phyloP scores from a whole-genome alignment of 768 basidiomycete species.

The Lactarius deliciosus region DNA sequence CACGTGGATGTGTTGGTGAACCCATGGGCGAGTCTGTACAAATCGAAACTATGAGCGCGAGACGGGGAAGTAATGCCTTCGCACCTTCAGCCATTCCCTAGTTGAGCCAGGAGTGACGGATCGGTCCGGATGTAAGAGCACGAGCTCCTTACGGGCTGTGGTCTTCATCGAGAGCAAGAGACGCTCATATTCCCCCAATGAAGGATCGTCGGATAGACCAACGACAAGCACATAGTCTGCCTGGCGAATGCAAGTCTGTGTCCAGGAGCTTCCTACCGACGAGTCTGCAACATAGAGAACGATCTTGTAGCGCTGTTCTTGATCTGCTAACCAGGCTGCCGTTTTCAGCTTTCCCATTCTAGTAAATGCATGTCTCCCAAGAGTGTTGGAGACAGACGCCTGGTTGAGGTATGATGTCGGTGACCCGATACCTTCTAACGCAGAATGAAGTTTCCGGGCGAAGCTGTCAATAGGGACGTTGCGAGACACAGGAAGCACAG shows the following conservation, averaged over 20 bases:
- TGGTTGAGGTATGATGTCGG: conserved; percentile 92
- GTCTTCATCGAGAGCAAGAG: conserved; percentile 94
- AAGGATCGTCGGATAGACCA: conserved; percentile 90
- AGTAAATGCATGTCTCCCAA: conserved; percentile 94
- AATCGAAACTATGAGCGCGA: conserved; percentile 7
- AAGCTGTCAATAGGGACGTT: conserved; percentile 89
- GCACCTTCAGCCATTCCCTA: conserved; percentile 91
- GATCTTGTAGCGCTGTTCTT: conserved; percentile 89
- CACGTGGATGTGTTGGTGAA: conserved; percentile 94
- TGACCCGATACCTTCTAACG: conserved; percentile 91
- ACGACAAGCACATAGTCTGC: conserved; percentile 94
- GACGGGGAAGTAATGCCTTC: not conserved
- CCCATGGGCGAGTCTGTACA: conserved; percentile 86
- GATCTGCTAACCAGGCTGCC: conserved; percentile 91
- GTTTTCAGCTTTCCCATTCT: conserved; percentile 97
- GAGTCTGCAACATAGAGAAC: conserved; percentile 97
- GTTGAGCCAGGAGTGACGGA: conserved; percentile 89
- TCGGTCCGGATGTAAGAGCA: conserved; percentile 89
- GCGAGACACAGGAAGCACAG: conserved; percentile 83
- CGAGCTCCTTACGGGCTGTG: conserved; percentile 95
- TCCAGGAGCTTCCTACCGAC: conserved; percentile 94
- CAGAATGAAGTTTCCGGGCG: conserved; percentile 81
- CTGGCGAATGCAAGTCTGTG: conserved; percentile 96
- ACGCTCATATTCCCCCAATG: conserved; percentile 91
- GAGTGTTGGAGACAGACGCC: conserved; percentile 85